A percentile compares a stretch with the other conserved stretches of the same genome.
Conservation (phyloP, 2,329 filamentous ascomycete genomes). For the Colletotrichum filicis region DNA sequence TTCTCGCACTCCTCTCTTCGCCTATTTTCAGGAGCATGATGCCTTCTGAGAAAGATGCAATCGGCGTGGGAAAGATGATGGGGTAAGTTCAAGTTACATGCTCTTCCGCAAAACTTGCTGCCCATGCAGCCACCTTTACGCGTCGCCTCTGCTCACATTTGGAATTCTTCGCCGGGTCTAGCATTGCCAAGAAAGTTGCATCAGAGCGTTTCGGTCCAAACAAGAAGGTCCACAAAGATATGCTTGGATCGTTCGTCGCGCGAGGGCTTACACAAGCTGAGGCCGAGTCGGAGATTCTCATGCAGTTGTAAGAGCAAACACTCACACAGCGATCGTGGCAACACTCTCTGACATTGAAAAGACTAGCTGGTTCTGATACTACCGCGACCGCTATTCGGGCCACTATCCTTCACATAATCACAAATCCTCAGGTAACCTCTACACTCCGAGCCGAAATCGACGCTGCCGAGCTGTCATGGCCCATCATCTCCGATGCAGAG, state of each 20-base stretch:
- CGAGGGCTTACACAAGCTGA: conserved; percentile 51
- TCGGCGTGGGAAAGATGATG: conserved; percentile 55
- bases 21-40: conserved; percentile 53
- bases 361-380: conserved; percentile 67
- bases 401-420: conserved; percentile 64
- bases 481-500: conserved; percentile 45
- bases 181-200: conserved; percentile 56
- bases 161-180: conserved; percentile 8
- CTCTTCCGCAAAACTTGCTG: too few species aligned
- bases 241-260: conserved; percentile 58
- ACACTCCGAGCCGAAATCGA: conserved; percentile 58
- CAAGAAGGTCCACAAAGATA: conserved; percentile 57
- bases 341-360: too few species aligned
- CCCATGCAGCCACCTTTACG: neutral
- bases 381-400: conserved; percentile 66
- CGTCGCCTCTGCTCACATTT: neutral
- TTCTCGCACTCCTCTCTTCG: conserved; percentile 52
- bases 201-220: conserved; percentile 56
- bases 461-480: conserved; percentile 36
- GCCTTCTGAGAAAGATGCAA: conserved; percentile 50
- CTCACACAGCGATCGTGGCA: too few species aligned
- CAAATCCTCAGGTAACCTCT: conserved; percentile 55
- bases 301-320: conserved; percentile 45
- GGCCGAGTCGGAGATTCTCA: conserved; percentile 56
- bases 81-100: conserved; percentile 51